Evolutionary conservation across 2,329 filamentous ascomycete genomes (phyloP).

Genomic region (Emergomyces africanus): DNA sequence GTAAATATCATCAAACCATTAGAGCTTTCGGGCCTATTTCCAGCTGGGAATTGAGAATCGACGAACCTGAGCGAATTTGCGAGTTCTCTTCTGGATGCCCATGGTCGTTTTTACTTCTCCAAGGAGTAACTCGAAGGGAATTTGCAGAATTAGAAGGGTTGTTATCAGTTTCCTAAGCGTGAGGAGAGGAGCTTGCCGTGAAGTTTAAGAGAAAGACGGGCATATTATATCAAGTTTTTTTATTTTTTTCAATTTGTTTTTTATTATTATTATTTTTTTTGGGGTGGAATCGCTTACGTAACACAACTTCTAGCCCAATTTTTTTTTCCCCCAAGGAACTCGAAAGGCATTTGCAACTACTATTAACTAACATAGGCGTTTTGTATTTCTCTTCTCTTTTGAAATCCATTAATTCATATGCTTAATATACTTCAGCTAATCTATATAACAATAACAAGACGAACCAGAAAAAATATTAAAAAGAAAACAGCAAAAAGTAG

Average conservation of each 20-base stretch:
- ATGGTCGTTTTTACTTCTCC: conserved; percentile 40
- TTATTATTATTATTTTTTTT: too few relatives aligned
- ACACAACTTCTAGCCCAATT: too few relatives aligned
- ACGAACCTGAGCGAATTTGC: conserved; percentile 67
- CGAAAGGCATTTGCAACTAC: too few relatives aligned
- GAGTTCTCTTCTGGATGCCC: conserved; percentile 80
- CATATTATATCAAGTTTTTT: too few relatives aligned
- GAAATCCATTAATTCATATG: neutral
- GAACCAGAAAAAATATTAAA: neutral
- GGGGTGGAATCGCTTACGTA: too few relatives aligned
- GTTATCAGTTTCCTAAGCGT: neutral
- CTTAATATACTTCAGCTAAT: neutral
- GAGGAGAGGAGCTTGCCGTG: too few relatives aligned
- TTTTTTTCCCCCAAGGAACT: too few relatives aligned
- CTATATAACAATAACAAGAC: neutral
- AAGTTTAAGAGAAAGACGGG: too few relatives aligned
- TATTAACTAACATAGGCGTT: too few relatives aligned
- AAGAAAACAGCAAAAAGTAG: neutral
- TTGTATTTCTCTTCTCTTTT: neutral
- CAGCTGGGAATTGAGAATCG: neutral
- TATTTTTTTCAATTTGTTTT: too few relatives aligned
- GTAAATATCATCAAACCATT: neutral
- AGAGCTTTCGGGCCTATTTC: neutral
- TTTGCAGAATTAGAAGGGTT: neutral
- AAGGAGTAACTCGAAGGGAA: neutral